Conservation (phyloP, 2,329 filamentous ascomycete genomes). For the Hypoxylon sp. region DNA sequence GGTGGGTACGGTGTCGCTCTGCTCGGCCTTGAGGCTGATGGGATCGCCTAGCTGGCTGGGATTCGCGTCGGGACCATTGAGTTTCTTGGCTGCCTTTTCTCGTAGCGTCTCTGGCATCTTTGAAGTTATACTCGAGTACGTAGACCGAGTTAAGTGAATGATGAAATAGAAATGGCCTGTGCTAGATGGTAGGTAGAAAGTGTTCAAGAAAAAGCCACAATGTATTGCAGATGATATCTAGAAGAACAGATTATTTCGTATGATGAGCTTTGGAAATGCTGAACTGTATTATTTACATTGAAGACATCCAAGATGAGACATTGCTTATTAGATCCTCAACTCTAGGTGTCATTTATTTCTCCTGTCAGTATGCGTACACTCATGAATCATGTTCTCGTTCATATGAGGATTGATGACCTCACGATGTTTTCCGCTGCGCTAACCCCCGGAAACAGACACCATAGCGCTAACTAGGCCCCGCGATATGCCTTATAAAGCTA, state of each 20-base stretch:
- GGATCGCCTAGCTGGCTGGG: conserved; percentile 56
- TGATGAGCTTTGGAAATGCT: too few species aligned
- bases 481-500: conserved; percentile 4
- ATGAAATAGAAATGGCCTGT: background rate
- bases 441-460: conserved; percentile 9
- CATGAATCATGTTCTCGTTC: conserved; percentile 44
- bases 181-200: too few species aligned
- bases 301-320: conserved; percentile 12
- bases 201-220: too few species aligned
- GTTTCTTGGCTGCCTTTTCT: conserved; percentile 47
- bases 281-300: conserved; percentile 7
- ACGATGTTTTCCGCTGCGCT: conserved; percentile 27
- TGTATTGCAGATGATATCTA: conserved; percentile 1
- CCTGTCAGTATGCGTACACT: conserved; percentile 2
- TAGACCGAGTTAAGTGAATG: too few species aligned
- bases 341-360: conserved; percentile 5
- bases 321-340: conserved; percentile 7
- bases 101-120: conserved; percentile 47
- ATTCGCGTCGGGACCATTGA: conserved; percentile 51
- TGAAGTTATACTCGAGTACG: too few species aligned
- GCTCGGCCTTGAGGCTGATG: conserved; percentile 55
- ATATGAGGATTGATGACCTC: conserved; percentile 48
- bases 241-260: background rate
- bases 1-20: conserved; percentile 48
- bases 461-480: conserved; percentile 3